Percentiles rank a stretch among this genome's conserved stretches.
phyloP scores from a whole-genome alignment of 768 basidiomycete genomes.

The Tulasnella sp. region DNA sequence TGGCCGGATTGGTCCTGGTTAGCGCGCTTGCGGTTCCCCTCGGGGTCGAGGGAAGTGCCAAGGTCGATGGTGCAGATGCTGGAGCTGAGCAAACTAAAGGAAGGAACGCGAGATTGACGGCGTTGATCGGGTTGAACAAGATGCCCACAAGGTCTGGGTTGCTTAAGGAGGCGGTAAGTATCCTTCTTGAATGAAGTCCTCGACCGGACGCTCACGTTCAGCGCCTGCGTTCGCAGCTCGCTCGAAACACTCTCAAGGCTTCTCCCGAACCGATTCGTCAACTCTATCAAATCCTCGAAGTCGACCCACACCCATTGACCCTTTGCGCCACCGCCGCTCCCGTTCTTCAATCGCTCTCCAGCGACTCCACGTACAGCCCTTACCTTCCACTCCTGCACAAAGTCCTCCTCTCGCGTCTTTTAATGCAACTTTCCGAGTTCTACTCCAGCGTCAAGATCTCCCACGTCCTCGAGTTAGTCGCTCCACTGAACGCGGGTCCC shows the following conservation, averaged over 20 bases:
- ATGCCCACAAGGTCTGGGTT: slow-evolving; percentile 81
- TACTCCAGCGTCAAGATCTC: slow-evolving; percentile 78
- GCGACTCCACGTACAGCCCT: slow-evolving; percentile 52
- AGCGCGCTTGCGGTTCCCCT: slow-evolving; percentile 91
- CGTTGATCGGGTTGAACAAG: slow-evolving; percentile 70
- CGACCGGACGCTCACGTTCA: slow-evolving; percentile 2
- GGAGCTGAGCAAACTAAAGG: slow-evolving; percentile 43
- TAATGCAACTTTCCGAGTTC: slow-evolving; percentile 84
- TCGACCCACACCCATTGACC: slow-evolving; percentile 83
- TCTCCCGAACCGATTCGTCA: slow-evolving; percentile 60
- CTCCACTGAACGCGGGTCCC: slow-evolving; percentile 48
- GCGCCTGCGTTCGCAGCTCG: slow-evolving; percentile 51
- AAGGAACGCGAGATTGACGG: slow-evolving; percentile 66
- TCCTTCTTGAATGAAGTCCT: not conserved
- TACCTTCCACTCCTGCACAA: slow-evolving; percentile 86
- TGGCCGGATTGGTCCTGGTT: slow-evolving; percentile 86
- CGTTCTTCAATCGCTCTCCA: slow-evolving; percentile 49
- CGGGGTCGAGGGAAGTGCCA: slow-evolving; percentile 33
- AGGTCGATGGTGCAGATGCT: slow-evolving; percentile 23
- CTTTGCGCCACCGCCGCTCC: slow-evolving; percentile 72
- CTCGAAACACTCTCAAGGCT: slow-evolving; percentile 71
- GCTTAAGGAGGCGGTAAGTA: slow-evolving; percentile 72
- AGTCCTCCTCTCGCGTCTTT: slow-evolving; percentile 80
- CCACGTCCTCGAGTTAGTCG: slow-evolving; percentile 65
- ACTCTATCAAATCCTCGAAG: slow-evolving; percentile 82